Base-by-base conservation (phyloP, 2,329 filamentous ascomycete genomes). In the Fusarium sp. region DNA sequence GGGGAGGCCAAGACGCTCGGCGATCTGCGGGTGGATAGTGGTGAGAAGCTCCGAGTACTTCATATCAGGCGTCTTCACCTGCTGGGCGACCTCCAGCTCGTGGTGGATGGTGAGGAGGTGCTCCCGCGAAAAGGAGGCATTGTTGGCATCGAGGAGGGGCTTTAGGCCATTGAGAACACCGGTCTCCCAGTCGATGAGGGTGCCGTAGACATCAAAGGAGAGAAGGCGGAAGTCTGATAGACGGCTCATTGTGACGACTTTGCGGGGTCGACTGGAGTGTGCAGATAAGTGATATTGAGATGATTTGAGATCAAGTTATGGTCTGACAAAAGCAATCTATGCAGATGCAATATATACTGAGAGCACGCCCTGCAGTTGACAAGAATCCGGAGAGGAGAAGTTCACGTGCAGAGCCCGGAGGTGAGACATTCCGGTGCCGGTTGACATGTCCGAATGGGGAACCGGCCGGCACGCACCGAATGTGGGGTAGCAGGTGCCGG, bases 161-260 rank as follows among this genome's bases (percentile, higher is more conserved):
- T 83, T 80, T 4, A 95, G 85, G 4, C 88, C 86, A 3, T 82
- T 71, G 52, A 89, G 79, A 63, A 94, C 88, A 59, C 93, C 93
- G 4, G 85, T 81, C 81, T 95, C 92, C 93, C 93, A 95, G 84
- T 96, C 93, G 66, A 95, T 90, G 2, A 96, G 87, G 0, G 94
- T 96, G 80, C 93, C 93, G 81, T 94, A 96, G 84, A 93, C 90
- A 81, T 97, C 94, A 82, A 96, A 95, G 74, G 90, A 91, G 58
- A 95, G 88, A 63, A 83, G 80, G 17, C 76, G 75, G 70, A 80
- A 85, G 69, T 78, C 72, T 14, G 76, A 75, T 14, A 78, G 67
- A 20, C 43, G 73, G 47, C 58, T 63, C 76, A 78, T 78, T 8
- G n/a, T 68, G 52, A 11, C 11, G 15, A 12, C 30, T 30, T 52